phyloP scores from a whole-genome alignment of 2,329 filamentous ascomycete species.

The Arthrobotrys entomopaga region DNA sequence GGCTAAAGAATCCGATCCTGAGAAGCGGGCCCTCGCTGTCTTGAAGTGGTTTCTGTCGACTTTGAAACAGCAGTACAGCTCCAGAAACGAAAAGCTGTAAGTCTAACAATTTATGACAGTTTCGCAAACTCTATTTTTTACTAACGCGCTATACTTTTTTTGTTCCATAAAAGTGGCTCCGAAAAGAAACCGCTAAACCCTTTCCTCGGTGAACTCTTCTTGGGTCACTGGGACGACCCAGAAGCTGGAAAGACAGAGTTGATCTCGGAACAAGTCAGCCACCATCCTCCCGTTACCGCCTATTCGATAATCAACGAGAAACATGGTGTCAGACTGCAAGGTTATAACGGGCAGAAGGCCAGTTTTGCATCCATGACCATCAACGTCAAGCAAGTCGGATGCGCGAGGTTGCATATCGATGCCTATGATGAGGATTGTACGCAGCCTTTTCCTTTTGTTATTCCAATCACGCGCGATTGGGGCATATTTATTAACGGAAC shows the following conservation, averaged over 20 bases:
- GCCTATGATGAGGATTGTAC: constrained; percentile 65
- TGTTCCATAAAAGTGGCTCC: constrained; percentile 56
- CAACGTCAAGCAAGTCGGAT: constrained; percentile 92
- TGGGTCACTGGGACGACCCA: constrained; percentile 84
- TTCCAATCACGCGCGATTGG: not conserved
- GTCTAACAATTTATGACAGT: not conserved
- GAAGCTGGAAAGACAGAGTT: constrained; percentile 82
- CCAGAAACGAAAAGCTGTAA: constrained; percentile 59
- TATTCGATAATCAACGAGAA: constrained; percentile 90
- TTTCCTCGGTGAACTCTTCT: constrained; percentile 92
- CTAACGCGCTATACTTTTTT: not conserved
- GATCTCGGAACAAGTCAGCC: constrained; percentile 92
- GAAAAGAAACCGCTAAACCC: constrained; percentile 99
- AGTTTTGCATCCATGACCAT: constrained; percentile 88
- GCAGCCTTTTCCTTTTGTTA: not conserved
- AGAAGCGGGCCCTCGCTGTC: constrained; percentile 85
- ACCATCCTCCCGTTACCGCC: constrained; percentile 93
- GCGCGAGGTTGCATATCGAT: constrained; percentile 72
- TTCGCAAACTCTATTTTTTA: not conserved
- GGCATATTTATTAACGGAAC: not conserved
- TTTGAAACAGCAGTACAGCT: constrained; percentile 82
- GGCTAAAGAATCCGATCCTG: constrained; percentile 78
- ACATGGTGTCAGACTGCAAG: constrained; percentile 81
- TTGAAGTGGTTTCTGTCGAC: constrained; percentile 96
- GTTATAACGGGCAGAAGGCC: constrained; percentile 96